Evolutionary conservation across 805 yeast genomes (phyloP).

Genomic region (Diddensiella transvaalensis): DNA sequence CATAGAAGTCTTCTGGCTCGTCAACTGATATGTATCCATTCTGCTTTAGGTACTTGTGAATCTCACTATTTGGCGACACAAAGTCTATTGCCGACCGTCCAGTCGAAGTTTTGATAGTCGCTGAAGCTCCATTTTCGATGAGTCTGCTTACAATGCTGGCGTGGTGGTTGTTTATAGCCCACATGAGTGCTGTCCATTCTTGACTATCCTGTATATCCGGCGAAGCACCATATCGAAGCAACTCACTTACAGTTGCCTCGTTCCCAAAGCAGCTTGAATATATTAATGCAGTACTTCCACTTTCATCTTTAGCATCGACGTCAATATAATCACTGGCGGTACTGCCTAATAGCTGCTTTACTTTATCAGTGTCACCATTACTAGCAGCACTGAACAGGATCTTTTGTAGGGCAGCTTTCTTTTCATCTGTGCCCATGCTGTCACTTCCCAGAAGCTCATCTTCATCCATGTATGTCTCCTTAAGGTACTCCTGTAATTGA

Average conservation of each 20-base stretch:
- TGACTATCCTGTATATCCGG: slow-evolving; percentile 36
- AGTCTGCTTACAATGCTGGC: slow-evolving; percentile 52
- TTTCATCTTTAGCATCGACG: slow-evolving; percentile 34
- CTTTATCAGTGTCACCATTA: slow-evolving; percentile 32
- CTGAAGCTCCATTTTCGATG: slow-evolving; percentile 61
- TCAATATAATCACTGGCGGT: slow-evolving; percentile 28
- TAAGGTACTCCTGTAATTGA: neutral
- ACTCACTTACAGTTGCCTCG: slow-evolving; percentile 32
- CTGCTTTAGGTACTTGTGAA: slow-evolving; percentile 53
- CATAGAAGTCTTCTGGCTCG: slow-evolving; percentile 25
- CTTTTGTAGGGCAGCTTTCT: slow-evolving; percentile 27
- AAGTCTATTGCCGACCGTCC: slow-evolving; percentile 53
- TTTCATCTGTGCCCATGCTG: slow-evolving; percentile 17
- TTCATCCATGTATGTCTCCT: slow-evolving; percentile 16
- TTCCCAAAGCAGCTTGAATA: slow-evolving; percentile 42
- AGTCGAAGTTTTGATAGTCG: slow-evolving; percentile 38
- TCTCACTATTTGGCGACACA: slow-evolving; percentile 52
- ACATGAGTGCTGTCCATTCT: slow-evolving; percentile 62
- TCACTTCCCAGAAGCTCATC: slow-evolving; percentile 26
- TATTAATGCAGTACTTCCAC: slow-evolving; percentile 38
- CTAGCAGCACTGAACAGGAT: slow-evolving; percentile 34
- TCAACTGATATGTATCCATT: slow-evolving; percentile 24
- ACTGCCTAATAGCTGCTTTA: slow-evolving; percentile 31
- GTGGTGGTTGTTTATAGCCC: slow-evolving; percentile 72
- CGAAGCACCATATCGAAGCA: slow-evolving; percentile 36